These are phyloP conservation scores for Trametes coccinea DNA, from an alignment of 768 basidiomycete genomes.

Conservation along the genomic window DNA sequence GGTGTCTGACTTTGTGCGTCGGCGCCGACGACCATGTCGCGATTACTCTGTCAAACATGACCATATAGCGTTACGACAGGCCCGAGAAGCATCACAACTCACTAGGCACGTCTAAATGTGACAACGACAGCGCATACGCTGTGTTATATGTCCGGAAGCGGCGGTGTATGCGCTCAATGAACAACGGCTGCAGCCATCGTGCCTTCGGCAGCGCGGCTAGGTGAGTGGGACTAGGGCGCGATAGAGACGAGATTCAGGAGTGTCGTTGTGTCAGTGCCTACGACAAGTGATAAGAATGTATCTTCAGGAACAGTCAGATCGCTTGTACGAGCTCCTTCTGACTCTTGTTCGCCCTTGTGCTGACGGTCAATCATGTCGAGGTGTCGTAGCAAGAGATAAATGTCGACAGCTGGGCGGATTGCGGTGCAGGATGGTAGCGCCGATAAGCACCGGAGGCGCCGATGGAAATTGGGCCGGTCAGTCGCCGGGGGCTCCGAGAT, in stretches of 20 bases:
- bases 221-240: too few species aligned
- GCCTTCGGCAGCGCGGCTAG: neutral
- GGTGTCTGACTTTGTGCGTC: neutral
- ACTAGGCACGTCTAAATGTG: conserved; percentile 2
- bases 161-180: neutral
- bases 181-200: too few species aligned
- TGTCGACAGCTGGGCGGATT: neutral
- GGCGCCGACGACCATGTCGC: neutral
- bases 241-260: too few species aligned
- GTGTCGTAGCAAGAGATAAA: neutral
- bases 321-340: too few species aligned
- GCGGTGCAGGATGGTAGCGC: too few species aligned
- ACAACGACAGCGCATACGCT: neutral
- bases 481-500: too few species aligned
- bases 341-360: neutral
- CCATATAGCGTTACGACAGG: neutral
- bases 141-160: conserved; percentile 1
- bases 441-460: neutral
- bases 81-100: neutral
- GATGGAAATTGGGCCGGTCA: too few species aligned
- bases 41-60: conserved; percentile 9
- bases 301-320: too few species aligned
- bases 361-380: neutral
- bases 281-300: neutral
- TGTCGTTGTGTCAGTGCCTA: neutral